phyloP scores from a whole-genome alignment of 768 basidiomycete species.

The Tylopilus sp. region DNA sequence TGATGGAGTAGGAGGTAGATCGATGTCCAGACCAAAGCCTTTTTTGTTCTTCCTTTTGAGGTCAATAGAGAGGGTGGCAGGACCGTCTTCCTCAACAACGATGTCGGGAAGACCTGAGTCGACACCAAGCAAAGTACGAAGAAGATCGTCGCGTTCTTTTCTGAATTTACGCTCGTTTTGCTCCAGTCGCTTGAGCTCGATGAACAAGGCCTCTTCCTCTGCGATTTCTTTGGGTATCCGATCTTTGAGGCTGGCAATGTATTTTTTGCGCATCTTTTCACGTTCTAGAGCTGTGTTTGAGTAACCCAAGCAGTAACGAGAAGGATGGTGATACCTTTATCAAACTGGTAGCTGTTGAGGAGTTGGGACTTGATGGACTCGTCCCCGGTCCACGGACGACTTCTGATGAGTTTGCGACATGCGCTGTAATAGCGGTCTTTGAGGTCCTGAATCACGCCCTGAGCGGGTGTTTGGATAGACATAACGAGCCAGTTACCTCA shows the following conservation, averaged over 20 bases:
- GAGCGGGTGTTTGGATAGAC: not conserved
- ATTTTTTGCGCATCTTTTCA: conserved; percentile 84
- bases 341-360: conserved; percentile 75
- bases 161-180: conserved; percentile 88
- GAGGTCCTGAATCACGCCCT: conserved; percentile 51
- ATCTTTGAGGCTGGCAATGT: conserved; percentile 80
- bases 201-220: conserved; percentile 92
- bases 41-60: conserved; percentile 55
- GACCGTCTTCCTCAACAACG: conserved; percentile 58
- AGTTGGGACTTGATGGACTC: conserved; percentile 65
- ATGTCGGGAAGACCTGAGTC: conserved; percentile 83
- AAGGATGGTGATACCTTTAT: conserved; percentile 58
- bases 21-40: conserved; percentile 25
- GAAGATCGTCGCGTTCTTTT: conserved; percentile 82
- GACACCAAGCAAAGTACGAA: conserved; percentile 79
- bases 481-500: conserved; percentile 48
- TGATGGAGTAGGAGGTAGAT: conserved; percentile 33
- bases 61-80: conserved; percentile 44
- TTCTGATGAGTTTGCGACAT: conserved; percentile 83
- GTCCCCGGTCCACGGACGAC: conserved; percentile 81
- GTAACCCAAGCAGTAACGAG: not conserved
- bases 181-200: conserved; percentile 93
- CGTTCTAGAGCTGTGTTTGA: conserved; percentile 54
- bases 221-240: conserved; percentile 87
- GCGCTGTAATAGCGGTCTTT: conserved; percentile 94